Percentiles rank a stretch among this genome's conserved stretches.
Evolutionary conservation across 805 yeast species (phyloP).

Genomic region (Schizosaccharomyces lindneri): DNA sequence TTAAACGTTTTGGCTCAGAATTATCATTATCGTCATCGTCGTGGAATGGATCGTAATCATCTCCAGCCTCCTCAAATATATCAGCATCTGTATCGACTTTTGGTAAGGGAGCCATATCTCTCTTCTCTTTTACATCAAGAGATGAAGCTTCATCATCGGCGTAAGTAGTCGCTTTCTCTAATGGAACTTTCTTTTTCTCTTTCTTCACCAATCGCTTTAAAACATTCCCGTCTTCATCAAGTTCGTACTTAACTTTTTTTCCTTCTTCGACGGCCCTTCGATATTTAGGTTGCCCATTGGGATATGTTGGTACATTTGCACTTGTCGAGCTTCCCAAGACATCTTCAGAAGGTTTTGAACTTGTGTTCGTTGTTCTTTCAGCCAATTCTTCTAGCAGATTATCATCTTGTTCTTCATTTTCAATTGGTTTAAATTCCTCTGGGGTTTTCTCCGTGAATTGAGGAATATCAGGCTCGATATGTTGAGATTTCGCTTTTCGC

Average conservation of each 20-base stretch:
- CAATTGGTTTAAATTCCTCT: no score
- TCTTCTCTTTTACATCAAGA: not conserved
- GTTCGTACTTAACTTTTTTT: not conserved
- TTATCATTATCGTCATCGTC: not conserved
- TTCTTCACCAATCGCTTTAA: slow-evolving; percentile 1
- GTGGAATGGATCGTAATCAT: slow-evolving; percentile 1
- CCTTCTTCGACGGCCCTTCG: not conserved
- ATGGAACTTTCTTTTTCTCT: not conserved
- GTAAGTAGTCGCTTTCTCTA: not conserved
- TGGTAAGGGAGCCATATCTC: not conserved
- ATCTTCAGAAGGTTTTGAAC: not conserved
- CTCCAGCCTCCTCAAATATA: not conserved
- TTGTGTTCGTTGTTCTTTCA: not conserved
- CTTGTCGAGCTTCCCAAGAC: not conserved
- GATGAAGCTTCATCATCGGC: not conserved
- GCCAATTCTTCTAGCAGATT: not conserved
- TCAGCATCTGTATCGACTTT: not conserved
- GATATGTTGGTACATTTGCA: not conserved
- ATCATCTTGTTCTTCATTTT: not conserved
- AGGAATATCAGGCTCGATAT: not conserved
- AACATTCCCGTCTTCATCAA: not conserved
- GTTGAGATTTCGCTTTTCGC: not conserved
- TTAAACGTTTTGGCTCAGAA: no score
- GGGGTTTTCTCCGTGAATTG: not conserved
- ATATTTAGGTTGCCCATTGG: not conserved